phyloP scores from a whole-genome alignment of 371 early-diverging fungal genomes.

The Mucor lusitanicus region DNA sequence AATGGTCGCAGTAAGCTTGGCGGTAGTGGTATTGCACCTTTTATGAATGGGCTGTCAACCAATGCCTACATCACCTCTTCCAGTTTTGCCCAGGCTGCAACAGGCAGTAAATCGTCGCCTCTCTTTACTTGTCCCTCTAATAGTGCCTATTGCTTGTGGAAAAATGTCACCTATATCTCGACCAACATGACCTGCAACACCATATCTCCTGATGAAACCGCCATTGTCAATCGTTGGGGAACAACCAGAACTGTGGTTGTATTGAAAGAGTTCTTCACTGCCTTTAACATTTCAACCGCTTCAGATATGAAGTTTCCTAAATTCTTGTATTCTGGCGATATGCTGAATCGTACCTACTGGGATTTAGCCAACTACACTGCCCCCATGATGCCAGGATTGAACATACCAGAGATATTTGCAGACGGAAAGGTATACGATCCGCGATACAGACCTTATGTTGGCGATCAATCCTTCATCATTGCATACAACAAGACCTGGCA shows the following conservation, averaged over 20 bases:
- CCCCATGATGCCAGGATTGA: conserved; percentile 5
- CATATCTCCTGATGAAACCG: conserved; percentile 9
- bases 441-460: conserved; percentile 18
- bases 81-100: conserved; percentile 15
- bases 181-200: conserved; percentile 7
- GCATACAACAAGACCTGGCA: neutral
- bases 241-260: neutral
- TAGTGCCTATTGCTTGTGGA: conserved; percentile 1
- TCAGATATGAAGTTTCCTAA: conserved; percentile 1
- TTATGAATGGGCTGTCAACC: conserved; percentile 3
- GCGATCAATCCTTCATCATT: conserved; percentile 30
- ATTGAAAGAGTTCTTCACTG: conserved; percentile 1
- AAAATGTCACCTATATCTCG: conserved; percentile 6
- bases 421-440: conserved; percentile 5
- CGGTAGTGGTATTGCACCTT: neutral
- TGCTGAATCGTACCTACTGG: conserved; percentile 23
- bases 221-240: conserved; percentile 9
- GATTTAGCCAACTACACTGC: conserved; percentile 16
- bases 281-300: neutral
- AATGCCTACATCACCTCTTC: conserved; percentile 7
- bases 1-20: neutral
- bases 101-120: neutral
- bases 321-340: conserved; percentile 25
- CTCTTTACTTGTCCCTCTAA: conserved; percentile 5
- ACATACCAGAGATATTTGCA: neutral